Base-by-base conservation (phyloP, 1,139 yeast genomes). In the Geotrichum histeridarum region DNA sequence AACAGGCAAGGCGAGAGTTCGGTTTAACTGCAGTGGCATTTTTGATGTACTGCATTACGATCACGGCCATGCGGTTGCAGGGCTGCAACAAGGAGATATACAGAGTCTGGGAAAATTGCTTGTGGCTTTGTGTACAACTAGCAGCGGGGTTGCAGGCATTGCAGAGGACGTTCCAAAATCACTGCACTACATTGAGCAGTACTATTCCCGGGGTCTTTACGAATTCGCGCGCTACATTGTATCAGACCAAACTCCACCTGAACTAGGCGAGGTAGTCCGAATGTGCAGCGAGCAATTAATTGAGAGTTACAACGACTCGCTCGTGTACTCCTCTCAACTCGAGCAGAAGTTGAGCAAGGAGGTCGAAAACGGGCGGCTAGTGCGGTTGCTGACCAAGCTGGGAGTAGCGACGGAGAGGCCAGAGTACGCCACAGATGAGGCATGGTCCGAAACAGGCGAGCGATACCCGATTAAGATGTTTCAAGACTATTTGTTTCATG, bases 341-440 rank as follows among this genome's bases (percentile, higher is more conserved):
- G 96, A 90, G 67, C 73, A 79, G 1, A 82, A 82, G 60, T 72
- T 94, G 43, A 69, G 81, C 27, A 76, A 79, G 51, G 98, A 93
- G 68, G 73, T 91, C 35, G 99, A 93, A 68, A 93, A 93, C 69
- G 95, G 89, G 4, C 76, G 99, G 56, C 71, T 93, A 36, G 90
- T 91, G 63, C 77, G 99, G 58, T 75, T 94, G 44, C 73, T 93
- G 65, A 77, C 90, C 57, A 93, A 94, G 71, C 72, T 93, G 50
- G 89, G 88, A 64, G 85, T 85, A 61, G 80, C 90, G 43, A 75
- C 84, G 57, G 94, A 86, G 61, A 76, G 94, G 58, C 88, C 94
- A 3, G 94, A 84, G 61, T 75, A 73, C 50, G 77, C 77, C 9
- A 72, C 74, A 44, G 83, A 80, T 60, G 76, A 79, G n/a, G 66